phyloP scores from a whole-genome alignment of 768 basidiomycete species.

The Gloeopeniophorella convolvens region DNA sequence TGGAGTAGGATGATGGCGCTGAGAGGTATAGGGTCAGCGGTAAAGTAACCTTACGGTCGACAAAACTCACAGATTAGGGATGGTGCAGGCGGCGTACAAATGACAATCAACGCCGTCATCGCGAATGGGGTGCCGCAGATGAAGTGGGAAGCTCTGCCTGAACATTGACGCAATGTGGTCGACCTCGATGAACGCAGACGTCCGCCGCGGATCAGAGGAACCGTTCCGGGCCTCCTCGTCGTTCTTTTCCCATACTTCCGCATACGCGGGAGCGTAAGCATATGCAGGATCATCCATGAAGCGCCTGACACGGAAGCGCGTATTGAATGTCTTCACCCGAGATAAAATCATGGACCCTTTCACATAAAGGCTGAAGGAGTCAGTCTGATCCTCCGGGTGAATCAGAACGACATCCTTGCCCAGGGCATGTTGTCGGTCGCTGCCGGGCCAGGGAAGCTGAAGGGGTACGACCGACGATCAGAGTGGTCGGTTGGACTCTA shows the following conservation, averaged over 20 bases:
- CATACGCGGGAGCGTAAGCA: slow-evolving; percentile 25
- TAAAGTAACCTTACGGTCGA: too few relatives aligned
- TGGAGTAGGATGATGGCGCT: slow-evolving; percentile 69
- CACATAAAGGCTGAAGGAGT: slow-evolving; percentile 66
- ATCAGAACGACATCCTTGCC: slow-evolving; percentile 50
- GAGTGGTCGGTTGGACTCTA: neutral
- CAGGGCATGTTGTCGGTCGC: slow-evolving; percentile 63
- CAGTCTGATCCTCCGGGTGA: slow-evolving; percentile 57
- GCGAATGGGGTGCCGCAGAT: slow-evolving; percentile 31
- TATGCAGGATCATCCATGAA: slow-evolving; percentile 52
- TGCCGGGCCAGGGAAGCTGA: slow-evolving; percentile 43
- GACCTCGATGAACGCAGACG: slow-evolving; percentile 27
- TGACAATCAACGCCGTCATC: slow-evolving; percentile 37
- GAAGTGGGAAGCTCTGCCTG: slow-evolving; percentile 23
- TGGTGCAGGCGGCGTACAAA: slow-evolving; percentile 22
- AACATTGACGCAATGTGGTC: slow-evolving; percentile 26
- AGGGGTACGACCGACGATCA: slow-evolving; percentile 21
- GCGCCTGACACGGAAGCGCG: slow-evolving; percentile 55
- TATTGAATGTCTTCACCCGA: slow-evolving; percentile 55
- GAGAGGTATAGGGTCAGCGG: too few relatives aligned
- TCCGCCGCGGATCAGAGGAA: slow-evolving; percentile 27
- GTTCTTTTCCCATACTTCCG: slow-evolving; percentile 15
- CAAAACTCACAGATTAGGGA: slow-evolving; percentile 29
- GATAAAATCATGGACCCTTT: slow-evolving; percentile 63
- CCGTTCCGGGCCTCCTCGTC: slow-evolving; percentile 1